Conservation (phyloP, 257 asterid species). For the Gynochthodes officinalis region DNA sequence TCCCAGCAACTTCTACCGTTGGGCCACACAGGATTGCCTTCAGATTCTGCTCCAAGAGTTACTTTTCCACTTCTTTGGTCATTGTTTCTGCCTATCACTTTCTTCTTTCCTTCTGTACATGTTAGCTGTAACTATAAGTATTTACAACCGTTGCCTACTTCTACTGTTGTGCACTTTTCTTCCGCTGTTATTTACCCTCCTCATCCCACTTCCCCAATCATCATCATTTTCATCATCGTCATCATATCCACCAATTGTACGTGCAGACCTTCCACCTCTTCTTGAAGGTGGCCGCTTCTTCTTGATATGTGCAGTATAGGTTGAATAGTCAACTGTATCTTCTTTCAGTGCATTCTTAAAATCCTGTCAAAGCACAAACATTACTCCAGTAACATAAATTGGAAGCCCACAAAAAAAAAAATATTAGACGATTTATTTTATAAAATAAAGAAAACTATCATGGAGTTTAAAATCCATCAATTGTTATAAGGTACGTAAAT, state of each 20-base stretch:
- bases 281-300: conserved; percentile 40
- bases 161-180: conserved; percentile 46
- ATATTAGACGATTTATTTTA: not conserved
- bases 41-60: conserved; percentile 4
- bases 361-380: conserved; percentile 21
- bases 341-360: conserved; percentile 45
- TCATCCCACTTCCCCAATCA: conserved; percentile 38
- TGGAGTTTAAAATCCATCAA: not conserved
- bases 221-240: conserved; percentile 30
- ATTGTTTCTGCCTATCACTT: conserved; percentile 3
- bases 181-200: conserved; percentile 41
- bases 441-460: not conserved
- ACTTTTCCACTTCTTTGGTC: conserved; percentile 12
- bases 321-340: conserved; percentile 41
- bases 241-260: conserved; percentile 22
- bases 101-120: conserved; percentile 64
- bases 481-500: too few relatives aligned
- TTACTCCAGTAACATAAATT: not conserved
- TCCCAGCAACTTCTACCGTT: conserved; percentile 11
- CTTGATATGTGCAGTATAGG: conserved; percentile 37
- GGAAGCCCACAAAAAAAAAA: not conserved
- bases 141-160: conserved; percentile 73
- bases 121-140: conserved; percentile 56
- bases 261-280: conserved; percentile 30
- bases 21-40: conserved; percentile 2